These are phyloP conservation scores for Zymoseptoria tritici DNA, from an alignment of 2,329 filamentous ascomycete genomes.

Conservation along the genomic window DNA sequence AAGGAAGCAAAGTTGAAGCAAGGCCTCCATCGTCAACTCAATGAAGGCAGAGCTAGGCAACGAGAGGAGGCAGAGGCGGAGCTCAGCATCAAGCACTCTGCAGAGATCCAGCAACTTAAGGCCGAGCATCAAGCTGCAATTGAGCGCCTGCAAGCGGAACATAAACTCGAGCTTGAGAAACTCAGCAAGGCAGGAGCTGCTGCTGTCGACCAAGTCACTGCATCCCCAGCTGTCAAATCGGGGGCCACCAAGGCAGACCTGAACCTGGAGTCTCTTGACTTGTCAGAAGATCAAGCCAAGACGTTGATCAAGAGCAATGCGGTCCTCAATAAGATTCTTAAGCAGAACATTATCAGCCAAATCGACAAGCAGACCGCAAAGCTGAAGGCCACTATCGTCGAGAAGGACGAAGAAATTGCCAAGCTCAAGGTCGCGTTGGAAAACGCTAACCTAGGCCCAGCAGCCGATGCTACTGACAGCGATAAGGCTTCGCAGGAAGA, in stretches of 20 bases:
- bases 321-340: slow-evolving; percentile 43
- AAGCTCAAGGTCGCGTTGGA: slow-evolving; percentile 16
- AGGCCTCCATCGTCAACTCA: slow-evolving; percentile 60
- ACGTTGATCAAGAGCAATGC: slow-evolving; percentile 45
- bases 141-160: slow-evolving; percentile 31
- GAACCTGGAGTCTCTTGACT: neutral
- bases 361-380: slow-evolving; percentile 36
- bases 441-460: neutral
- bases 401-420: slow-evolving; percentile 27
- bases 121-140: slow-evolving; percentile 41
- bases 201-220: slow-evolving; percentile 31
- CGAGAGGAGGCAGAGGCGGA: slow-evolving; percentile 32
- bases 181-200: slow-evolving; percentile 30
- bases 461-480: slow-evolving; percentile 2
- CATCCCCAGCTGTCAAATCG: slow-evolving; percentile 29
- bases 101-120: slow-evolving; percentile 43
- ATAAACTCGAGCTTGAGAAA: slow-evolving; percentile 31
- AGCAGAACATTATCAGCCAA: slow-evolving; percentile 50
- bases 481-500: slow-evolving; percentile 14
- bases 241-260: slow-evolving; percentile 5
- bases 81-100: slow-evolving; percentile 37
- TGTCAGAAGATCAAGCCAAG: slow-evolving; percentile 44
- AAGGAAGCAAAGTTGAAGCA: slow-evolving; percentile 64
- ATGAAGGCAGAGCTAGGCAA: slow-evolving; percentile 34
- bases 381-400: slow-evolving; percentile 27